Percentiles rank a stretch among this genome's conserved stretches.
phyloP scores from a whole-genome alignment of 306 rosid species.

The Erythrophleum fordii region DNA sequence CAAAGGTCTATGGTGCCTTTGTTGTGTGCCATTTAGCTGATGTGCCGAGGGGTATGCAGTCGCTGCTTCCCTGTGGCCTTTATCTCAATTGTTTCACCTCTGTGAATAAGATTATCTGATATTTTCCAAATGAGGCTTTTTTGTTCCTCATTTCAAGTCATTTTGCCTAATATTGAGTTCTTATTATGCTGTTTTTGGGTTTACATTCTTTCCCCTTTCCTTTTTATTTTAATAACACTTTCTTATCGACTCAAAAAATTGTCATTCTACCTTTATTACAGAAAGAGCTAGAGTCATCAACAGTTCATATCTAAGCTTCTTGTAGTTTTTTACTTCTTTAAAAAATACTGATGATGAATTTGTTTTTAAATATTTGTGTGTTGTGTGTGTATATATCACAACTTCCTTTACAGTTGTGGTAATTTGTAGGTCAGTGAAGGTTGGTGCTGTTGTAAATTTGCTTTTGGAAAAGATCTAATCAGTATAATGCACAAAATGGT shows the following conservation, averaged over 20 bases:
- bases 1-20: conserved; percentile 50
- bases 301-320: background rate
- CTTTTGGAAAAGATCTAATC: conserved; percentile 15
- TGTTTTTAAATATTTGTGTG: background rate
- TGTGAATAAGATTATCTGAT: conserved; percentile 17
- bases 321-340: background rate
- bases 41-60: conserved; percentile 54
- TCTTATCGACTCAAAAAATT: background rate
- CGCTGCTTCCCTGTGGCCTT: conserved; percentile 47
- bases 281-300: background rate
- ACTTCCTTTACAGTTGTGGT: background rate
- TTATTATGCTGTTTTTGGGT: background rate
- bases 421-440: conserved; percentile 9
- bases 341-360: background rate
- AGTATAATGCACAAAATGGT: conserved; percentile 19
- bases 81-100: conserved; percentile 38
- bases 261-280: background rate
- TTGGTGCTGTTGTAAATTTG: conserved; percentile 31
- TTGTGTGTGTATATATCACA: background rate
- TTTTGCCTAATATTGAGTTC: background rate
- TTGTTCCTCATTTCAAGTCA: background rate
- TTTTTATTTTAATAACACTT: background rate
- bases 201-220: background rate
- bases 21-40: conserved; percentile 46
- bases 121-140: background rate